Conservation (phyloP, 1,284 basidiomycete species). For the Pisolithus thermaeus region DNA sequence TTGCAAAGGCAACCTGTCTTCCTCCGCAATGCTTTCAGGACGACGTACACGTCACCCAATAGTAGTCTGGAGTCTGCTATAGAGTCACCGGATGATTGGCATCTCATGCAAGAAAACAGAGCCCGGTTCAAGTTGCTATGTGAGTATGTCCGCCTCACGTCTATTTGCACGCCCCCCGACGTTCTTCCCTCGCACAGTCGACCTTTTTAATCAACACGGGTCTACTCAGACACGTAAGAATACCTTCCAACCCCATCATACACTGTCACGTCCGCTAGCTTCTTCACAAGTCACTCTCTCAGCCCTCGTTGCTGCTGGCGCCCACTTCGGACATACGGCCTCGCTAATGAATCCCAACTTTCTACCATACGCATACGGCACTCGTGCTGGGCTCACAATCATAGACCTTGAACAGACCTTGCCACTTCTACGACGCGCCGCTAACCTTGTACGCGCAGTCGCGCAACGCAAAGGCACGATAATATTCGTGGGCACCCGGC, state of each 20-base stretch:
- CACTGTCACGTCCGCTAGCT: slow-evolving; percentile 58
- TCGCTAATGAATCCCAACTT: slow-evolving; percentile 84
- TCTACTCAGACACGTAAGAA: slow-evolving; percentile 71
- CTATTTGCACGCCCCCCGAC: slow-evolving; percentile 2
- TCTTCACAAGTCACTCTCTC: slow-evolving; percentile 74
- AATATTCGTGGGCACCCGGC: slow-evolving; percentile 86
- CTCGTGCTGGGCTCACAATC: slow-evolving; percentile 84
- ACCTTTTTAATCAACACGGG: slow-evolving; percentile 65
- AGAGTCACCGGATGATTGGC: slow-evolving; percentile 57
- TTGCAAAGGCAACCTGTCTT: slow-evolving; percentile 13
- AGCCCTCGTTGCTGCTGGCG: slow-evolving; percentile 87
- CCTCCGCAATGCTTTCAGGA: slow-evolving; percentile 12
- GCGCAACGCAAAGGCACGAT: slow-evolving; percentile 81
- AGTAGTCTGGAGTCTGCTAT: slow-evolving; percentile 28
- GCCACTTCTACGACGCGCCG: slow-evolving; percentile 86
- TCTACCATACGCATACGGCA: slow-evolving; percentile 92
- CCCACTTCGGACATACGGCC: slow-evolving; percentile 88
- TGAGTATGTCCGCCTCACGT: slow-evolving; percentile 17
- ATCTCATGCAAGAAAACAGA: slow-evolving; percentile 52
- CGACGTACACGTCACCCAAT: slow-evolving; percentile 29
- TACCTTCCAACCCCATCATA: slow-evolving; percentile 70
- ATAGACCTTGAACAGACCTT: slow-evolving; percentile 96
- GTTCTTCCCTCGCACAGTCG: slow-evolving; percentile 40
- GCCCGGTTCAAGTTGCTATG: slow-evolving; percentile 50
- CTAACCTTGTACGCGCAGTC: slow-evolving; percentile 80